Conservation (phyloP, 306 rosid genomes). For the Rubus idaeus region DNA sequence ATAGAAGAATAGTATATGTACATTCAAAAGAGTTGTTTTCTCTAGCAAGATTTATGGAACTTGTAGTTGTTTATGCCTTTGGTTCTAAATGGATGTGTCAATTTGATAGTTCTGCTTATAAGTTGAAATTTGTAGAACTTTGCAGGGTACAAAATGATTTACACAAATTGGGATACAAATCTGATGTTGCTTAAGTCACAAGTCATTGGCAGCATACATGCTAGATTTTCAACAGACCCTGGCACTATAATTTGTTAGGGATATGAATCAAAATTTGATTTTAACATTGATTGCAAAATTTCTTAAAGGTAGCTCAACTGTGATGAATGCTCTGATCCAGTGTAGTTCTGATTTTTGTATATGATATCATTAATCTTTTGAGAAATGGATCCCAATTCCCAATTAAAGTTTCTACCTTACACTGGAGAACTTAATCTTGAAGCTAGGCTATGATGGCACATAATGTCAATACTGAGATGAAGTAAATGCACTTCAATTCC, state of each 20-base stretch:
- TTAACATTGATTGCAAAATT: not conserved
- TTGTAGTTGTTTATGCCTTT: conserved; percentile 6
- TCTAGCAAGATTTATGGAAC: conserved; percentile 37
- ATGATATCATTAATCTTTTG: not conserved
- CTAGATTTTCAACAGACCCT: not conserved
- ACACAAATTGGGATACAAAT: not conserved
- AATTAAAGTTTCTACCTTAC: conserved; percentile 6
- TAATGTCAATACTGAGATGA: not conserved
- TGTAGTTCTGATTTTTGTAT: too few species aligned
- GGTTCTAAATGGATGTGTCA: not conserved
- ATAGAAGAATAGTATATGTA: conserved; percentile 47
- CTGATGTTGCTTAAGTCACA: conserved; percentile 8
- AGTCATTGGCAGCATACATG: not conserved
- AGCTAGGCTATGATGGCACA: not conserved
- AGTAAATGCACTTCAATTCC: conserved; percentile 17
- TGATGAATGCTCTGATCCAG: not conserved
- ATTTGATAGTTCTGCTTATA: not conserved
- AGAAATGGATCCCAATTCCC: not conserved
- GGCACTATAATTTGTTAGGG: not conserved
- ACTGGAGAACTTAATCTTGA: not conserved
- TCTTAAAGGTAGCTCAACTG: not conserved
- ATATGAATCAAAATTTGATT: not conserved
- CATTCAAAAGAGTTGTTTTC: conserved; percentile 40
- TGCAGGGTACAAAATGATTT: not conserved
- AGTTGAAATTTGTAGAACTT: not conserved